Evolutionary conservation across 768 basidiomycete species (phyloP).

Genomic region (Lactarius quietus): DNA sequence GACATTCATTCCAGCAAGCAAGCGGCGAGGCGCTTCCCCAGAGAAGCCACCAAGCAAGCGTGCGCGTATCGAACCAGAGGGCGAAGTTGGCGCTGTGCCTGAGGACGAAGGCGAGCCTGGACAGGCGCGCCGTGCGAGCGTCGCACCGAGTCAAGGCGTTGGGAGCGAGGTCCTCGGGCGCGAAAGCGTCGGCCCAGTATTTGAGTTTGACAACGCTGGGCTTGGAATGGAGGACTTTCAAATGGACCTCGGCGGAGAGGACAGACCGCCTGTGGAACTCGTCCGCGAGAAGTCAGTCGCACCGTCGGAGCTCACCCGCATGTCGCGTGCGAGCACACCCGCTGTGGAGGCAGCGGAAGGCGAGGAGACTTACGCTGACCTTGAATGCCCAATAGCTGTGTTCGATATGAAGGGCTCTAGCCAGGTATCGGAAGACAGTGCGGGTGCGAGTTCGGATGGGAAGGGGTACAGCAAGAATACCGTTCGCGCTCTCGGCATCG

Average conservation of each 20-base stretch:
- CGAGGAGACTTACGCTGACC: slow-evolving; percentile 65
- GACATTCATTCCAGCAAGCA: slow-evolving; percentile 41
- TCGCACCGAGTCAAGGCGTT: slow-evolving; percentile 53
- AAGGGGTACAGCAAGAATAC: slow-evolving; percentile 89
- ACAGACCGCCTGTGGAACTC: slow-evolving; percentile 40
- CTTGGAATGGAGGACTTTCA: slow-evolving; percentile 64
- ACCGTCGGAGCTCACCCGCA: slow-evolving; percentile 52
- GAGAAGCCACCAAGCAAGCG: slow-evolving; percentile 55
- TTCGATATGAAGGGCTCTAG: slow-evolving; percentile 67
- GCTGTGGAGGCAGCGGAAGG: slow-evolving; percentile 59
- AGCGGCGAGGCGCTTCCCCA: slow-evolving; percentile 59
- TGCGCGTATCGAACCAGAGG: slow-evolving; percentile 47
- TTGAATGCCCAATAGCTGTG: slow-evolving; percentile 71
- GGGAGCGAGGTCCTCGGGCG: slow-evolving; percentile 53
- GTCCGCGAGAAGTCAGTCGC: slow-evolving; percentile 45
- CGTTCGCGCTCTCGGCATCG: slow-evolving; percentile 71
- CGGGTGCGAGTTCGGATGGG: slow-evolving; percentile 48
- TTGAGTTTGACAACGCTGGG: slow-evolving; percentile 61
- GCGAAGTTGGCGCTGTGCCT: slow-evolving; percentile 32
- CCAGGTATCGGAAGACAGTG: slow-evolving; percentile 37
- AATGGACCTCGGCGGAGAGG: slow-evolving; percentile 58
- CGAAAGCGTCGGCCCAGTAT: slow-evolving; percentile 28
- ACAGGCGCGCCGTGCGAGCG: slow-evolving; percentile 64
- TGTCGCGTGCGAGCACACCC: slow-evolving; percentile 66
- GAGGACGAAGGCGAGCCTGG: slow-evolving; percentile 61